Evolutionary conservation across 225 moss, liverwort and hornwort species (phyloP).

Genomic region (Neckera pumila): DNA sequence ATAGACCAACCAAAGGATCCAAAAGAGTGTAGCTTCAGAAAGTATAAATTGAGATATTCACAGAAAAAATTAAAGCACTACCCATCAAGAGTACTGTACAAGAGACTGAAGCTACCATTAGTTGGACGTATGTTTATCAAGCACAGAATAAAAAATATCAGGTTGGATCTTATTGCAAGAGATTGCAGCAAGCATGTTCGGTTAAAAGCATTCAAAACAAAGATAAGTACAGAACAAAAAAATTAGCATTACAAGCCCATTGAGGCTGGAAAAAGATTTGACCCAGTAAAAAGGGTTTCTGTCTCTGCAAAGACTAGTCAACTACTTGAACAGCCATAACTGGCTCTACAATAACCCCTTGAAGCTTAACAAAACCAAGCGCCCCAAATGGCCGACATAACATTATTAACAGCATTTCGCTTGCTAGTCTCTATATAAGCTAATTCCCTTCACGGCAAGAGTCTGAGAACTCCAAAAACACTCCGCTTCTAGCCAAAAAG

Average conservation of each 20-base stretch:
- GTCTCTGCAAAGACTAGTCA: not conserved
- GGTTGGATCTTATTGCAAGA: not conserved
- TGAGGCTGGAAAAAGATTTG: not conserved
- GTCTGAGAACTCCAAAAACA: not conserved
- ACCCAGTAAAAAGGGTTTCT: not conserved
- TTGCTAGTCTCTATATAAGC: not conserved
- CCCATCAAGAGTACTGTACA: too few species aligned
- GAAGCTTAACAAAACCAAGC: not conserved
- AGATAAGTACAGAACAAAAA: not conserved
- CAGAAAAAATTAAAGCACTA: not conserved
- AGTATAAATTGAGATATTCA: not conserved
- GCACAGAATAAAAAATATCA: not conserved
- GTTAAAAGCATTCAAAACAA: not conserved
- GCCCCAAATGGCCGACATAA: not conserved
- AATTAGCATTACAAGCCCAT: slow-evolving; percentile 7
- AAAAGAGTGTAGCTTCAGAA: not conserved
- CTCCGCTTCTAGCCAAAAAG: too few species aligned
- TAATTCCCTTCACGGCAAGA: not conserved
- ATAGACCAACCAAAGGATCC: not conserved
- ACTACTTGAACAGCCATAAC: not conserved
- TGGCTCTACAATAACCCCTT: not conserved
- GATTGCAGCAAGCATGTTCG: not conserved
- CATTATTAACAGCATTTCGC: not conserved
- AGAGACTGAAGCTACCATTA: too few species aligned
- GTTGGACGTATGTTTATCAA: not conserved